Evolutionary conservation across 345 rosid species (phyloP), one percentile per base, ranked within the genome.

Genomic region (Citrus inodora): DNA sequence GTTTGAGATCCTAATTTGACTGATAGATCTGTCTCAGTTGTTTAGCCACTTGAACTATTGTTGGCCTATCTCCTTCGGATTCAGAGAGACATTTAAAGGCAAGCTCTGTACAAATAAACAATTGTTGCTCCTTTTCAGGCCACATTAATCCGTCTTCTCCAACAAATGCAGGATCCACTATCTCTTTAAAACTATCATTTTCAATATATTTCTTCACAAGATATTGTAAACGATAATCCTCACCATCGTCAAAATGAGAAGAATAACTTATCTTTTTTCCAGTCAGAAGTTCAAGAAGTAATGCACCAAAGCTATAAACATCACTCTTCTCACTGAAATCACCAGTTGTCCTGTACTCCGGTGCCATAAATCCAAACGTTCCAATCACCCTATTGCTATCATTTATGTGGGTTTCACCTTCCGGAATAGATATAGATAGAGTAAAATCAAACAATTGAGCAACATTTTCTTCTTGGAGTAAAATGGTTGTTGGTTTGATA

Each of bases 41-140:
- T 59, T 63, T 66, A 11, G 56, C 83, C n/a, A 72, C 87, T 58
- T 79, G 60, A 19, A 70, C 59, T 67, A 84, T 81, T 40, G 58
- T 22, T 27, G 83, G 87, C 67, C 79, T 67, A 3, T 76, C 60
- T n/a, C 68, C 79, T 63, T 11, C 70, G 2, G 7, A 16, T 0
- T 30, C 0, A 13, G 3, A 2, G 30, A 24, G 24, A 58, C 82
- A 84, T 6, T 22, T 32, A 37, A 63, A 30, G 5, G 35, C 7
- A 46, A 79, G 63, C 16, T 16, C 32, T 17, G 2, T 24, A 21
- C 73, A 58, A 25, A 19, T 60, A 21, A 73, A 19, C 76, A 77
- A 5, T n/a, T 81, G 78, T 38, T 22, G 38, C n/a, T 37, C 27
- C 28, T 35, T 67, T 9, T 37, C 71, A 67, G 35, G 69, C 79